phyloP scores from a whole-genome alignment of 1,139 yeast genomes.

The Hemisphaericaspora xylanilytica region DNA sequence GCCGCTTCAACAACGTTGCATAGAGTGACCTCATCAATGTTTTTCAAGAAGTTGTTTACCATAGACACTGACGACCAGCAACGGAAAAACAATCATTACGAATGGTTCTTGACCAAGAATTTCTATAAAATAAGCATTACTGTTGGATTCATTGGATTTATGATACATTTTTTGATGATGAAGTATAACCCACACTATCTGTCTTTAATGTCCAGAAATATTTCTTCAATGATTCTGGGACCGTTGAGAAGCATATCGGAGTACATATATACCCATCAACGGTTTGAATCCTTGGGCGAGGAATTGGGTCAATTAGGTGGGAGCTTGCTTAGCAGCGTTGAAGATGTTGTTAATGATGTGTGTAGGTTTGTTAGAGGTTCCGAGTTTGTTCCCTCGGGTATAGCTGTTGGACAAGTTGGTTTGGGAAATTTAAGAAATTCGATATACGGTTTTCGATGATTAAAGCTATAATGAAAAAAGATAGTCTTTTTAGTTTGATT shows the following conservation, averaged over 20 bases:
- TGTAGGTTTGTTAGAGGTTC: slow-evolving; percentile 17
- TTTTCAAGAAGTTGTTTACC: slow-evolving; percentile 31
- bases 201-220: slow-evolving; percentile 5
- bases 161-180: slow-evolving; percentile 36
- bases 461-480: slow-evolving; percentile 6
- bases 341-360: slow-evolving; percentile 14
- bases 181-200: slow-evolving; percentile 19
- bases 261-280: not conserved
- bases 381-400: slow-evolving; percentile 19
- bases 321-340: slow-evolving; percentile 13
- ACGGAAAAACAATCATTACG: slow-evolving; percentile 2
- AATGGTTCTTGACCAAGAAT: slow-evolving; percentile 14
- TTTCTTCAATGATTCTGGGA: not conserved
- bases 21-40: slow-evolving; percentile 30
- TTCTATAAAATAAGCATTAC: slow-evolving; percentile 38
- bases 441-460: slow-evolving; percentile 21
- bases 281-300: not conserved
- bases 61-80: not conserved
- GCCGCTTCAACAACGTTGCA: slow-evolving; percentile 33
- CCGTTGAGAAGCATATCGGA: slow-evolving; percentile 1
- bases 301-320: slow-evolving; percentile 11
- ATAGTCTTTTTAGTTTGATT: not conserved
- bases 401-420: slow-evolving; percentile 29
- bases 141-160: slow-evolving; percentile 41
- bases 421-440: slow-evolving; percentile 31